Evolutionary conservation across 106 monocot species (phyloP).

Genomic region (Dendrobium chrysotoxum): DNA sequence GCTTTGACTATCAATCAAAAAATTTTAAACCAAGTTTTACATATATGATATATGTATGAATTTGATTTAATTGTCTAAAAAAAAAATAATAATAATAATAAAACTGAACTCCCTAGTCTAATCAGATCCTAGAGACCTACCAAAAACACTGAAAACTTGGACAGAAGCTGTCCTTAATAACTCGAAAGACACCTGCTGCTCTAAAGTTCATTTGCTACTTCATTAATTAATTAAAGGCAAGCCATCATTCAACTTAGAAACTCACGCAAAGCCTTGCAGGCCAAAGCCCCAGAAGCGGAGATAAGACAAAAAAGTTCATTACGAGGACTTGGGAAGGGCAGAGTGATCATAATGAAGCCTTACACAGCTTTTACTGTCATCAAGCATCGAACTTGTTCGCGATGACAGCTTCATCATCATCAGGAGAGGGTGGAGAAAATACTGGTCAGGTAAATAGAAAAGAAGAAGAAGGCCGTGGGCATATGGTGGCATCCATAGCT

Average conservation of each 20-base stretch:
- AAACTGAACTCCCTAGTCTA: neutral
- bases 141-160: neutral
- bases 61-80: neutral
- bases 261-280: slow-evolving; percentile 21
- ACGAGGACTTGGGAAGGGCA: neutral
- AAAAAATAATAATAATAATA: neutral
- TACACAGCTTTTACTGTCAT: neutral
- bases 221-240: neutral
- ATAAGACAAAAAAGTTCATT: neutral
- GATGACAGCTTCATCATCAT: slow-evolving; percentile 14
- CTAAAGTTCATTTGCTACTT: neutral
- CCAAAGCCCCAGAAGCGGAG: slow-evolving; percentile 12
- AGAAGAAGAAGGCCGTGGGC: slow-evolving; percentile 1
- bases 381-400: slow-evolving; percentile 28
- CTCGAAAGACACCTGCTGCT: neutral
- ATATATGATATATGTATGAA: too few species aligned
- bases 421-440: slow-evolving; percentile 21
- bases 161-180: neutral
- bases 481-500: slow-evolving; percentile 13
- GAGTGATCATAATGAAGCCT: neutral
- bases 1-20: too few species aligned
- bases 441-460: slow-evolving; percentile 12
- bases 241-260: neutral
- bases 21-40: too few species aligned
- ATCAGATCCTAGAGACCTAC: neutral